A percentile compares a stretch with the other conserved stretches of the same genome.
These are phyloP conservation scores for Prototheca wickerhamii DNA, from an alignment of 163 green algal species.

Conservation along the genomic window DNA sequence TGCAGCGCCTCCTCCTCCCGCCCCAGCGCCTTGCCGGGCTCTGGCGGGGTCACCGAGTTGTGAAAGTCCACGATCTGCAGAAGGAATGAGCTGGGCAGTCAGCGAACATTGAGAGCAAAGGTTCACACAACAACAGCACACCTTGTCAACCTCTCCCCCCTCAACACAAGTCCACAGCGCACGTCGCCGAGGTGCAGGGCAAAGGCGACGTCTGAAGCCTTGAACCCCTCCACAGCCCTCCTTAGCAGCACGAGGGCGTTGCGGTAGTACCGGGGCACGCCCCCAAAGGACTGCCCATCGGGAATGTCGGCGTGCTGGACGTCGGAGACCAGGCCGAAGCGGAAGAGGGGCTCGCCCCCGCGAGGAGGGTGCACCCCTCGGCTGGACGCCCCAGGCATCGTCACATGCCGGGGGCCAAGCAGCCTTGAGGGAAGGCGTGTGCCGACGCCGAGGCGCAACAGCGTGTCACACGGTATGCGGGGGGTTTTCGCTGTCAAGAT, in stretches of 20 bases:
- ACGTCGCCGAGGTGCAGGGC: conserved; percentile 65
- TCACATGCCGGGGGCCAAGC: no score
- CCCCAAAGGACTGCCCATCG: conserved; percentile 49
- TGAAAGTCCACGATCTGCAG: conserved; percentile 23
- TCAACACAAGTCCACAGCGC: neutral
- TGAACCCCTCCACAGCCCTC: conserved; percentile 39
- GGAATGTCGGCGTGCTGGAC: conserved; percentile 58
- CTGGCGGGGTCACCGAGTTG: conserved; percentile 7
- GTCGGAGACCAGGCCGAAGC: conserved; percentile 44
- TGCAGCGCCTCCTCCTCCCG: conserved; percentile 36
- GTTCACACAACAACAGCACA: neutral
- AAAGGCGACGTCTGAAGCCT: conserved; percentile 31
- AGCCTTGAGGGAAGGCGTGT: no score
- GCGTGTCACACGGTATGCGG: no score
- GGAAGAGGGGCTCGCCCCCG: conserved; percentile 28
- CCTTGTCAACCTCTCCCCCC: no score
- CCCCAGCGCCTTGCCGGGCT: neutral
- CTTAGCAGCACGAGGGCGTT: conserved; percentile 28
- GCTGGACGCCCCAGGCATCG: no score
- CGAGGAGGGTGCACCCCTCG: no score
- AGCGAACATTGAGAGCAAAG: no score
- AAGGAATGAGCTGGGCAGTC: no score
- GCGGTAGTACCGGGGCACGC: conserved; percentile 36
- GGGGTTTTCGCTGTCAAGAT: no score
- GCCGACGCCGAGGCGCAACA: no score